phyloP scores from a whole-genome alignment of 345 rosid species.

The Salix exigua region DNA sequence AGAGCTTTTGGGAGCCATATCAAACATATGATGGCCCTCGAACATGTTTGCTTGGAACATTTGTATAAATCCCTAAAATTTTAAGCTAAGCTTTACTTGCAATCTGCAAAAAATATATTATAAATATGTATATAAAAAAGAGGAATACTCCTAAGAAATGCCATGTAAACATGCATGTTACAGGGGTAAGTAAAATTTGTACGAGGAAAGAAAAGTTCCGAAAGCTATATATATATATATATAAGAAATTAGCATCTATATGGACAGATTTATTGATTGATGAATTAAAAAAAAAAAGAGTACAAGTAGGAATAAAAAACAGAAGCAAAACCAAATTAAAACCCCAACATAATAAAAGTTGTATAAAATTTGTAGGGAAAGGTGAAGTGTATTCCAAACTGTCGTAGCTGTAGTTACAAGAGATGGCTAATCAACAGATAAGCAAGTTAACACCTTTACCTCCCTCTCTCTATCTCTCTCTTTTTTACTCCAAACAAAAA shows the following conservation, averaged over 20 bases:
- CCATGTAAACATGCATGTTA: neutral
- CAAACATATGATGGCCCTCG: conserved; percentile 65
- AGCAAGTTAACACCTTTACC: neutral
- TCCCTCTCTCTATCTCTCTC: neutral
- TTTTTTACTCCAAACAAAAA: neutral
- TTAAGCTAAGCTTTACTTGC: neutral
- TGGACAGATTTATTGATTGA: neutral
- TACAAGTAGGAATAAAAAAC: neutral
- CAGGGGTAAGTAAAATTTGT: neutral
- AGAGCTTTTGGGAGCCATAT: conserved; percentile 50
- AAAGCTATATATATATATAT: neutral
- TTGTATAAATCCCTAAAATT: neutral
- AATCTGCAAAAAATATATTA: neutral
- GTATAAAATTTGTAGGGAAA: neutral
- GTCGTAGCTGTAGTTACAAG: neutral
- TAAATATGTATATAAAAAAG: neutral
- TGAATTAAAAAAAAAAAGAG: neutral
- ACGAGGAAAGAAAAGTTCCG: neutral
- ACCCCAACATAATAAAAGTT: neutral
- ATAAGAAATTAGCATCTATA: too few species aligned
- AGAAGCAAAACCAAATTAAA: neutral
- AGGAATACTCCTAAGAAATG: neutral
- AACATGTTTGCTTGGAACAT: conserved; percentile 79
- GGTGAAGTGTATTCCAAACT: neutral
- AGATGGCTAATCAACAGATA: neutral